phyloP scores from a whole-genome alignment of 352 stramenopile species.

The Thalassiosira ordinaria region DNA sequence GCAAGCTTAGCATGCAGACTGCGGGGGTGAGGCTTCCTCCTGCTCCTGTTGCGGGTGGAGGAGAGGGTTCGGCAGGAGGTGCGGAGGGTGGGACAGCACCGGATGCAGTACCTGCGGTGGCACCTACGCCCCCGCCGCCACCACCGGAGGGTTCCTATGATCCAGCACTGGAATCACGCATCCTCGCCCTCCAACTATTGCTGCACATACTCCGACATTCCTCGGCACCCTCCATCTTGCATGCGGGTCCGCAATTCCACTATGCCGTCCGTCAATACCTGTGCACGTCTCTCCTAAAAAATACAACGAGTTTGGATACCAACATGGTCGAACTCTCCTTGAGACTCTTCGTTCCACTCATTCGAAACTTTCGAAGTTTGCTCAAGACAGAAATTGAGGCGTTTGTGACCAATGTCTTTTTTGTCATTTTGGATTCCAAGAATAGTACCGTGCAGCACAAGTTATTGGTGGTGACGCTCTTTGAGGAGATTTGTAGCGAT shows the following conservation, averaged over 20 bases:
- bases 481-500: slow-evolving; percentile 95
- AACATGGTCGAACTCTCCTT: slow-evolving; percentile 96
- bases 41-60: slow-evolving; percentile 84
- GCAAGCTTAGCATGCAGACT: slow-evolving; percentile 92
- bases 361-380: slow-evolving; percentile 89
- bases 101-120: too few relatives aligned
- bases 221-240: too few relatives aligned
- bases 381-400: slow-evolving; percentile 98
- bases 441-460: slow-evolving; percentile 99
- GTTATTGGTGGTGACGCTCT: slow-evolving; percentile 94
- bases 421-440: slow-evolving; percentile 95
- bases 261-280: slow-evolving; percentile 97
- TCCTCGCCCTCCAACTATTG: too few relatives aligned
- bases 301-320: slow-evolving; percentile 97
- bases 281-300: slow-evolving; percentile 97
- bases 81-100: not conserved
- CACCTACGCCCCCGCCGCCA: slow-evolving; percentile 44
- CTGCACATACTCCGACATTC: too few relatives aligned
- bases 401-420: slow-evolving; percentile 99
- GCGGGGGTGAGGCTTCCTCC: too few relatives aligned
- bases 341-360: slow-evolving; percentile 63
- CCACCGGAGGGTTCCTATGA: slow-evolving; percentile 90
- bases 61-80: slow-evolving; percentile 34
- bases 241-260: slow-evolving; percentile 93
- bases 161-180: too few relatives aligned